These are phyloP conservation scores for Solanum gracilifrons DNA, from an alignment of 257 asterid genomes.

Conservation along the genomic window DNA sequence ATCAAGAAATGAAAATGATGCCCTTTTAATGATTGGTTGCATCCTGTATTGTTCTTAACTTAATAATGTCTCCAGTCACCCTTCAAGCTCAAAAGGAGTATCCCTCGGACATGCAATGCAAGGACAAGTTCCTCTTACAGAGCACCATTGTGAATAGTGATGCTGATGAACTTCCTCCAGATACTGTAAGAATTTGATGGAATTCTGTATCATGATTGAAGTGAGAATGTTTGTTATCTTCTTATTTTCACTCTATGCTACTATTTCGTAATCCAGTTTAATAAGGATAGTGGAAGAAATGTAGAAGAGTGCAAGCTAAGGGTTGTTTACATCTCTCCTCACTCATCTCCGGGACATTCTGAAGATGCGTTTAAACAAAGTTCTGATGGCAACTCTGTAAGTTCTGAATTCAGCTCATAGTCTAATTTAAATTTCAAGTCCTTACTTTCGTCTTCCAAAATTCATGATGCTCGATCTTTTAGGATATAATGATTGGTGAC, in stretches of 20 bases:
- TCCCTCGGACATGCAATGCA: constrained; percentile 76
- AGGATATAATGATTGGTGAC: not conserved
- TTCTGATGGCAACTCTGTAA: constrained; percentile 26
- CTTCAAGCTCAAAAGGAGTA: constrained; percentile 75
- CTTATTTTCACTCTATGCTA: not conserved
- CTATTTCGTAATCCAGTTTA: constrained; percentile 35
- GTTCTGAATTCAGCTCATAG: constrained; percentile 1
- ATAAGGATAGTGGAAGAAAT: constrained; percentile 41
- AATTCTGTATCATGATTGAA: not conserved
- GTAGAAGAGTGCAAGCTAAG: constrained; percentile 64
- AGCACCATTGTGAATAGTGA: constrained; percentile 46
- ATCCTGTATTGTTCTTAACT: not conserved
- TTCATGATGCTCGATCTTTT: not conserved
- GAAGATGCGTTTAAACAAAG: constrained; percentile 18
- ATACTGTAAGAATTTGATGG: constrained; percentile 34
- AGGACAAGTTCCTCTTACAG: constrained; percentile 72
- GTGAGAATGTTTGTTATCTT: not conserved
- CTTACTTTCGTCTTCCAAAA: not conserved
- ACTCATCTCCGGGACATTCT: constrained; percentile 13
- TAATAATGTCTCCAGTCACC: constrained; percentile 38
- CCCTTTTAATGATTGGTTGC: not conserved
- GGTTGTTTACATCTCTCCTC: constrained; percentile 48
- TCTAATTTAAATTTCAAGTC: not conserved
- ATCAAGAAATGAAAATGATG: not conserved
- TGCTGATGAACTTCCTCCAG: constrained; percentile 54